Evolutionary conservation across 1,284 basidiomycete genomes (phyloP), one percentile per base, ranked within the genome.

Genomic region (Ceratobasidium sp.): DNA sequence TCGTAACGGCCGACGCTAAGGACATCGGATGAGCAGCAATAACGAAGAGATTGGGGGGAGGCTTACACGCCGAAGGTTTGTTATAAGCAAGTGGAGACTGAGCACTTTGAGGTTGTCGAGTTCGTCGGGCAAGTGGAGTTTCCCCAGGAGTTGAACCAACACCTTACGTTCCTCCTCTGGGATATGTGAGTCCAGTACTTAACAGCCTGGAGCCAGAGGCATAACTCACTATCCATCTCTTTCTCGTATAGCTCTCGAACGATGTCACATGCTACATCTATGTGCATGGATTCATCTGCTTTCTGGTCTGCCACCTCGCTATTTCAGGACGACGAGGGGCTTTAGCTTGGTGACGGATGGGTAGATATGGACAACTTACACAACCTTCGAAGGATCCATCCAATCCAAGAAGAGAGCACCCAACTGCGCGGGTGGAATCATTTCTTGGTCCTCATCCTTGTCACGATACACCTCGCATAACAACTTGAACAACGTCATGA

Each of bases 401-500:
- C 96, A 99, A 75, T 98, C 95, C 2, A 92, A 82, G 73, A 99
- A 85, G 80, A 98, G 87, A 27, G 90, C 79, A 0, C 89, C 92
- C 69, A 96, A 89, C 76, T 96, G 93, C 13, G 86, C 78, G 0
- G 93, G 88, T 0, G 88, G 82, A 17, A 96, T 86, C 87, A 96
- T 93, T 27, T 88, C 86, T 72, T 93, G 86, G 49, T 88, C 88
- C 1, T 88, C 88, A 1, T 91, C 91, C 49, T 90, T 81, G 20
- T 91, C 87, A 52, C 87, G 86, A 73, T 92, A 88, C 32, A 87
- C 84, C n/a, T 83, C 81, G 0, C 84, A 80, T 1, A 94, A 84
- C 58, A 90, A 83, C 50, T 88, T 85, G 70, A 92, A 91, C 1
- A 91, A 85, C 10, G 86, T 80, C n/a, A 93, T 79, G 77, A 95